These are phyloP conservation scores for Verticillium isaacii DNA, from an alignment of 2,329 filamentous ascomycete genomes.

Conservation along the genomic window DNA sequence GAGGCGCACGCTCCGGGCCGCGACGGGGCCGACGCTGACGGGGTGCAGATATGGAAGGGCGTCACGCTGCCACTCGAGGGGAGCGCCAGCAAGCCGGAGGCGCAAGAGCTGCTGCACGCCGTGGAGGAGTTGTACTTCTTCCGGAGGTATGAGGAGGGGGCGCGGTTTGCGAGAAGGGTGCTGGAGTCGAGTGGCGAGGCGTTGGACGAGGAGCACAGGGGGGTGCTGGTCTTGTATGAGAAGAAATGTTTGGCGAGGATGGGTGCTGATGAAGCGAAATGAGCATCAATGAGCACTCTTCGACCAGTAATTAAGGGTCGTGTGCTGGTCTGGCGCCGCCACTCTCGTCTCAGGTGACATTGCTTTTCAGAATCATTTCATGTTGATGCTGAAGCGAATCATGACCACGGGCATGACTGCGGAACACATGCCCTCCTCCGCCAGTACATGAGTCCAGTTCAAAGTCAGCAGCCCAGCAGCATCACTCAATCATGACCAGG, in stretches of 20 bases:
- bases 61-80: constrained; percentile 33
- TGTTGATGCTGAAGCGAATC: no score
- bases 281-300: not conserved
- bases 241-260: constrained; percentile 30
- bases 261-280: not conserved
- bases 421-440: no score
- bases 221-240: constrained; percentile 36
- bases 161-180: constrained; percentile 31
- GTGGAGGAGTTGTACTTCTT: constrained; percentile 56
- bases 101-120: constrained; percentile 48
- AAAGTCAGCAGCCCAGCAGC: no score
- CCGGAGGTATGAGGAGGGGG: constrained; percentile 38
- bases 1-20: constrained; percentile 12
- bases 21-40: not conserved
- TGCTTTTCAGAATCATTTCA: no score
- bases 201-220: constrained; percentile 38
- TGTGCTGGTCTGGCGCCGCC: no score
- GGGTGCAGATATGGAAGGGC: constrained; percentile 35
- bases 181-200: constrained; percentile 24
- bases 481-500: no score
- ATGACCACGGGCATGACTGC: no score
- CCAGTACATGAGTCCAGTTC: no score
- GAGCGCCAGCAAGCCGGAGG: constrained; percentile 36
- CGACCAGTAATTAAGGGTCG: no score
- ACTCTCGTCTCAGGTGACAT: no score